phyloP scores from a whole-genome alignment of 805 yeast species.

The Ogataea corticis region DNA sequence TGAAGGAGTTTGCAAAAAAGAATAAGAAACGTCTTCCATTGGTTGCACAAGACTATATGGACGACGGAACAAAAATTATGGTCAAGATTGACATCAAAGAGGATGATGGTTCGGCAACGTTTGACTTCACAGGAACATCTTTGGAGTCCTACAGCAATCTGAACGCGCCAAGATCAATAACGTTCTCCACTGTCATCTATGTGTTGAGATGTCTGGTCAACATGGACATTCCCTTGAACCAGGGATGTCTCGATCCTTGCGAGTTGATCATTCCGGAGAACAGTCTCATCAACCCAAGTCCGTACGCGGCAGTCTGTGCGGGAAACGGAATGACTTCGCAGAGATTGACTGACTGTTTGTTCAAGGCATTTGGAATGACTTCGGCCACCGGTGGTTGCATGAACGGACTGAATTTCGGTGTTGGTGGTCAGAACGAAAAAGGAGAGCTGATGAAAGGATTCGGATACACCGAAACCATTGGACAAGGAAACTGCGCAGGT shows the following conservation, averaged over 20 bases:
- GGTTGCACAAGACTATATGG: slow-evolving; percentile 49
- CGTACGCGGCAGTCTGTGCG: slow-evolving; percentile 45
- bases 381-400: slow-evolving; percentile 93
- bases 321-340: slow-evolving; percentile 80
- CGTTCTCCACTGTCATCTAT: slow-evolving; percentile 54
- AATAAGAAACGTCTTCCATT: slow-evolving; percentile 38
- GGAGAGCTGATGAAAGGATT: slow-evolving; percentile 45
- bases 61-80: slow-evolving; percentile 54
- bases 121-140: slow-evolving; percentile 56
- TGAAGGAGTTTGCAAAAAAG: slow-evolving; percentile 40
- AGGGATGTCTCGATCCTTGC: slow-evolving; percentile 46
- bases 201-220: slow-evolving; percentile 50
- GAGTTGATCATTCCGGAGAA: slow-evolving; percentile 34
- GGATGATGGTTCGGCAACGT: slow-evolving; percentile 43
- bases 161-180: slow-evolving; percentile 57
- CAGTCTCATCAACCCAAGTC: slow-evolving; percentile 39
- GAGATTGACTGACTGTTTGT: slow-evolving; percentile 78
- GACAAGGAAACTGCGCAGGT: slow-evolving; percentile 58
- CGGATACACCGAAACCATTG: slow-evolving; percentile 56
- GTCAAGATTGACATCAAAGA: slow-evolving; percentile 42
- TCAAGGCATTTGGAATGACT: slow-evolving; percentile 76
- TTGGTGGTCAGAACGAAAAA: slow-evolving; percentile 43
- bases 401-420: slow-evolving; percentile 84
- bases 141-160: slow-evolving; percentile 51
- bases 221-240: slow-evolving; percentile 56